These are phyloP conservation scores for Tardiomyces digboiensis DNA, from an alignment of 1,139 yeast species.

Conservation along the genomic window DNA sequence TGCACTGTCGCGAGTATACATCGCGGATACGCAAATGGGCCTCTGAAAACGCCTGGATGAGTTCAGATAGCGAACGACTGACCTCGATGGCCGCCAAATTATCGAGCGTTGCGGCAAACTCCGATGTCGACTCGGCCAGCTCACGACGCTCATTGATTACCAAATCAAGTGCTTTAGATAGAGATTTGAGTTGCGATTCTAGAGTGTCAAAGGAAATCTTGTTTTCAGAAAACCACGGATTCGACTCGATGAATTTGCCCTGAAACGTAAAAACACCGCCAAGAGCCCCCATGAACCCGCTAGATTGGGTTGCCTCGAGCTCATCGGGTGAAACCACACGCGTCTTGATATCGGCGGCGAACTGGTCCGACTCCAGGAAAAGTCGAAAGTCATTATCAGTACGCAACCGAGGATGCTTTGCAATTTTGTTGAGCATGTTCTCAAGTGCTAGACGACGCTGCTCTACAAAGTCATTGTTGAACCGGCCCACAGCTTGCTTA, in stretches of 20 bases:
- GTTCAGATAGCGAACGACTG: conserved; percentile 52
- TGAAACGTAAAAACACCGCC: conserved; percentile 43
- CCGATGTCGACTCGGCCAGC: conserved; percentile 55
- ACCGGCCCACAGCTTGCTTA: conserved; percentile 85
- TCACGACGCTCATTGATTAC: conserved; percentile 73
- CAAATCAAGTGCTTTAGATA: conserved; percentile 63
- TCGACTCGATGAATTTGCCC: conserved; percentile 64
- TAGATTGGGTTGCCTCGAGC: conserved; percentile 17
- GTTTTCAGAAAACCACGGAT: conserved; percentile 64
- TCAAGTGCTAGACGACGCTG: conserved; percentile 81
- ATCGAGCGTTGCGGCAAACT: conserved; percentile 43
- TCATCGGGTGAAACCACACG: conserved; percentile 15
- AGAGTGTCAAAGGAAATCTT: conserved; percentile 60
- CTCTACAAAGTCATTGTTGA: conserved; percentile 82
- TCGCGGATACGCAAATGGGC: conserved; percentile 67
- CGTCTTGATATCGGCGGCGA: conserved; percentile 39
- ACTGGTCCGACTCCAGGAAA: conserved; percentile 70
- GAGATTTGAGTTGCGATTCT: conserved; percentile 62
- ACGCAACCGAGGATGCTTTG: conserved; percentile 45
- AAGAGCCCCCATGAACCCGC: conserved; percentile 55
- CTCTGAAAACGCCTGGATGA: conserved; percentile 58
- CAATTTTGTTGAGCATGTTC: conserved; percentile 68
- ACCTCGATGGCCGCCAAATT: conserved; percentile 70
- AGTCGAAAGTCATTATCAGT: conserved; percentile 67
- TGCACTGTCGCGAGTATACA: conserved; percentile 64